Evolutionary conservation across 352 stramenopile species (phyloP).

Genomic region (Blastocystis sp.): DNA sequence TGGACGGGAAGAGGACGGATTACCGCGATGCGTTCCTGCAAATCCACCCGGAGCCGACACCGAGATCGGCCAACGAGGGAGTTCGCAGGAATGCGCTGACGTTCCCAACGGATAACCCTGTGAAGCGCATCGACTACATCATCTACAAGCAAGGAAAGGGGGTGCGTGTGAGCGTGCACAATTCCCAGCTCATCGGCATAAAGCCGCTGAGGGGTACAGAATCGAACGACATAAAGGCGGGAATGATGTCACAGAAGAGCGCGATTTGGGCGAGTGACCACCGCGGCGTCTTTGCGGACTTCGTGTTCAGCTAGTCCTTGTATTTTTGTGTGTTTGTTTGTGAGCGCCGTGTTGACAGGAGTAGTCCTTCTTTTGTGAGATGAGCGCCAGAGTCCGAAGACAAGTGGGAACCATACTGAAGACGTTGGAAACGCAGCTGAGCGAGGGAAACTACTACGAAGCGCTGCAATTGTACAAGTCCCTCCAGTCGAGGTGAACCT

Average conservation of each 20-base stretch:
- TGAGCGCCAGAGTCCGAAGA: conserved; percentile 4
- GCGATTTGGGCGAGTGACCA: conserved; percentile 85
- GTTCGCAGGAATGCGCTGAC: conserved; percentile 82
- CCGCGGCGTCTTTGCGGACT: conserved; percentile 81
- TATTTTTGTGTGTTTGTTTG: conserved; percentile 36
- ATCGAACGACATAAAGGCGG: conserved; percentile 79
- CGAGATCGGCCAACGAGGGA: conserved; percentile 78
- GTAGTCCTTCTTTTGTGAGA: neutral
- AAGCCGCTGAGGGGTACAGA: conserved; percentile 81
- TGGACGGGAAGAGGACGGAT: conserved; percentile 80
- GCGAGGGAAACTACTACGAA: conserved; percentile 83
- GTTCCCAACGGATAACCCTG: conserved; percentile 84
- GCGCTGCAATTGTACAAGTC: conserved; percentile 88
- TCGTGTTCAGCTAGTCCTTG: conserved; percentile 78
- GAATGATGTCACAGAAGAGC: conserved; percentile 83
- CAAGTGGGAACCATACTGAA: conserved; percentile 79
- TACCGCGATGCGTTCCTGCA: conserved; percentile 84
- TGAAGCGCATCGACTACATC: conserved; percentile 86
- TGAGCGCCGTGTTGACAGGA: neutral
- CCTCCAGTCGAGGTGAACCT: conserved; percentile 79
- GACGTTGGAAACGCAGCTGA: conserved; percentile 82
- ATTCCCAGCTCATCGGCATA: conserved; percentile 83
- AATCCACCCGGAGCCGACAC: conserved; percentile 80
- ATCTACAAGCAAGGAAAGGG: conserved; percentile 82
- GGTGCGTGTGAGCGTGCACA: conserved; percentile 76